A percentile compares a stretch with the other conserved stretches of the same genome.
Conservation (phyloP, 2,329 filamentous ascomycete species). For the Colletotrichum simmondsii region DNA sequence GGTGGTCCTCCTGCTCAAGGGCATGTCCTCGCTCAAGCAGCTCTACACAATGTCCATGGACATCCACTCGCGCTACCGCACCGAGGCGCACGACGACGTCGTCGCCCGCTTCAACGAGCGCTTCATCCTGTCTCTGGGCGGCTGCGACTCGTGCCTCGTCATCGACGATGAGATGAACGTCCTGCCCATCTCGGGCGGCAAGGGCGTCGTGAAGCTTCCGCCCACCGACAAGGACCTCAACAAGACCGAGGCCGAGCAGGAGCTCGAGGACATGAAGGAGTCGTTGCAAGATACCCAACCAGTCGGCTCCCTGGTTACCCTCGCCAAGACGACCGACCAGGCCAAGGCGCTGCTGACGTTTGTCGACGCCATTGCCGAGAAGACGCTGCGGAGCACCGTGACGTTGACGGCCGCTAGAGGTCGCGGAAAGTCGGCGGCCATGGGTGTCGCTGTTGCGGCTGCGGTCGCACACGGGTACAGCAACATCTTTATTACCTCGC, state of each 20-base stretch:
- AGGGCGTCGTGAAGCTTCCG: conserved; percentile 85
- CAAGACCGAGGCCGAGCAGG: conserved; percentile 76
- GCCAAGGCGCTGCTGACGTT: conserved; percentile 97
- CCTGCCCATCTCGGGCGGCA: conserved; percentile 94
- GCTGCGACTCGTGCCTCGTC: conserved; percentile 93
- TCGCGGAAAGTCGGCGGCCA: conserved; percentile 94
- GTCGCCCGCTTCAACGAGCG: conserved; percentile 97
- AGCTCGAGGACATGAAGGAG: conserved; percentile 89
- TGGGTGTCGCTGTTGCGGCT: conserved; percentile 93
- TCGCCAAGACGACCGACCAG: conserved; percentile 93
- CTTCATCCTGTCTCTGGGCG: conserved; percentile 94
- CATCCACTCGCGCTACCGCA: conserved; percentile 94
- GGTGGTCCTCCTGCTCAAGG: conserved; percentile 90
- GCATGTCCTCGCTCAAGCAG: conserved; percentile 97
- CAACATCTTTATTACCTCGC: conserved; percentile 99
- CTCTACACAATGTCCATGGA: conserved; percentile 98
- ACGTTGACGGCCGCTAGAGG: conserved; percentile 93
- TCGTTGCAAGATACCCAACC: conserved; percentile 86
- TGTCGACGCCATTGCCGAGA: conserved; percentile 95
- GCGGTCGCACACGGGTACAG: conserved; percentile 97
- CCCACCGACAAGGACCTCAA: conserved; percentile 79
- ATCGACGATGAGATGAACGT: conserved; percentile 99
- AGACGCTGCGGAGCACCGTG: conserved; percentile 93
- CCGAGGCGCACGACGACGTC: conserved; percentile 95
- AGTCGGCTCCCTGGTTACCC: conserved; percentile 82